Percentiles rank a stretch among this genome's conserved stretches.
Evolutionary conservation across 306 rosid genomes (phyloP).

Genomic region (Gleditsia sinensis): DNA sequence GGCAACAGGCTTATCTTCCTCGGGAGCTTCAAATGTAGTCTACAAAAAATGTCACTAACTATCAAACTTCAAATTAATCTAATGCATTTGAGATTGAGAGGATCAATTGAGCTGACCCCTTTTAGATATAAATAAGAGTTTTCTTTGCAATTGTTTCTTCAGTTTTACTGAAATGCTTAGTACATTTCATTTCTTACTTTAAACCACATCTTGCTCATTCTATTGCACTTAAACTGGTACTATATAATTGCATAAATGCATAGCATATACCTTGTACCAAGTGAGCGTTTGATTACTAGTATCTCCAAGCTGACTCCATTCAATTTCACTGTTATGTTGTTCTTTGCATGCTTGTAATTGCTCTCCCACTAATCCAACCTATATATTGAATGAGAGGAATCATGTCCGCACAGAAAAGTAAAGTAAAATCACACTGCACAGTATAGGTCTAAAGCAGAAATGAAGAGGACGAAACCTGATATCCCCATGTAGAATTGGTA

Average conservation of each 20-base stretch:
- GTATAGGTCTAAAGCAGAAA: neutral
- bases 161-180: neutral
- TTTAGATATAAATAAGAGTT: too few species aligned
- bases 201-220: neutral
- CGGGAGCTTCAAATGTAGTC: conserved; percentile 55
- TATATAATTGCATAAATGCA: neutral
- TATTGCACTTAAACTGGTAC: neutral
- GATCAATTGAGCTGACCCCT: too few species aligned
- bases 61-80: neutral
- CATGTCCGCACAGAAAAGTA: too few species aligned
- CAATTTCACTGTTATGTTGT: conserved; percentile 33
- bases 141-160: neutral
- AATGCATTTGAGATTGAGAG: too few species aligned
- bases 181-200: neutral
- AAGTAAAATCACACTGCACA: neutral
- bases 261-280: conserved; percentile 72
- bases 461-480: conserved; percentile 47
- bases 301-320: conserved; percentile 47
- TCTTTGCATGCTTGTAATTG: conserved; percentile 48
- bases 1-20: conserved; percentile 55
- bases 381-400: too few species aligned
- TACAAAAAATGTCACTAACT: conserved; percentile 21
- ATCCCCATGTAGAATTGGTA: conserved; percentile 62
- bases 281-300: conserved; percentile 40
- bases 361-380: conserved; percentile 72